Conservation (phyloP, 768 basidiomycete genomes). For the Hortiboletus campestris region DNA sequence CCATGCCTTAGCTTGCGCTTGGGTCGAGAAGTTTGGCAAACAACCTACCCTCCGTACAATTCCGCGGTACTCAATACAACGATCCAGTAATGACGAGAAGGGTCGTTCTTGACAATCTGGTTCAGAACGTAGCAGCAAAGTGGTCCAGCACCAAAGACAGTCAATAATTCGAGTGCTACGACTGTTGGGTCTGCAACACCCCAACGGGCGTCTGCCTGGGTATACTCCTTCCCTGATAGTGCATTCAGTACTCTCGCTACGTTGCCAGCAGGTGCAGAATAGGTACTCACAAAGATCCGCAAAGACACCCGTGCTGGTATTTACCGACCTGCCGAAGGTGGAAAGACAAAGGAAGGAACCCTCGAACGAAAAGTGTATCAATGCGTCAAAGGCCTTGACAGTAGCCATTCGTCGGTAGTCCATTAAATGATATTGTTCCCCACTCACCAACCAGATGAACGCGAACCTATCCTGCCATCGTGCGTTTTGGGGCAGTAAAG, state of each 20-base stretch:
- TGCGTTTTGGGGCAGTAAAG: constrained; percentile 62
- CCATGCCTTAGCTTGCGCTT: neutral
- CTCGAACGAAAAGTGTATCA: constrained; percentile 78
- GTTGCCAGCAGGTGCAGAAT: neutral
- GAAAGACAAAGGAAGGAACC: constrained; percentile 81
- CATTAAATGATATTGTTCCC: too few relatives aligned
- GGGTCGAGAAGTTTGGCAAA: neutral
- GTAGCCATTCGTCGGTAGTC: neutral
- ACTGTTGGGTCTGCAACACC: constrained; percentile 74
- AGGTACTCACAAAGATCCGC: constrained; percentile 67
- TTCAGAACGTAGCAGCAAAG: constrained; percentile 70
- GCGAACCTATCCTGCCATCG: constrained; percentile 63
- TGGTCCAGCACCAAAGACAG: constrained; percentile 71
- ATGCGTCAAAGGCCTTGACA: constrained; percentile 68
- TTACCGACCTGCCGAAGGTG: constrained; percentile 69
- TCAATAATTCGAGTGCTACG: constrained; percentile 80
- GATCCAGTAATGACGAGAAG: constrained; percentile 64
- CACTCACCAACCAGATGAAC: constrained; percentile 75
- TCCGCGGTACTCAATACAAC: constrained; percentile 74
- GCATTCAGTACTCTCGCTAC: neutral
- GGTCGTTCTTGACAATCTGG: constrained; percentile 62
- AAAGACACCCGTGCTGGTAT: constrained; percentile 63
- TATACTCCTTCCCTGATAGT: constrained; percentile 73
- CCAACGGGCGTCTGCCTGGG: constrained; percentile 80
- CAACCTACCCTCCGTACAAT: constrained; percentile 69